Evolutionary conservation across 225 moss, liverwort and hornwort species (phyloP).

Genomic region (Pseudisothecium myosuroides): DNA sequence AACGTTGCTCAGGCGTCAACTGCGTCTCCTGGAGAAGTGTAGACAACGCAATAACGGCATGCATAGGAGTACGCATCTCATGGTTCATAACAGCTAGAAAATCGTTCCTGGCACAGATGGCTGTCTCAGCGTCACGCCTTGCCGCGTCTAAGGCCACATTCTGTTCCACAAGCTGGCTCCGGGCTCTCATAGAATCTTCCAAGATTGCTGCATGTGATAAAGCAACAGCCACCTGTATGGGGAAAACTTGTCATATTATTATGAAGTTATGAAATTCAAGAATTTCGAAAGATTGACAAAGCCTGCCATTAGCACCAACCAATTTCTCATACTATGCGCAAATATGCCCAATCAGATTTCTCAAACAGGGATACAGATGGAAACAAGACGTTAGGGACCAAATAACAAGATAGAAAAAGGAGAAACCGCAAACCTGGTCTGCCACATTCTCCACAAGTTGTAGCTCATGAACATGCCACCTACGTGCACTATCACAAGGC

Average conservation of each 20-base stretch:
- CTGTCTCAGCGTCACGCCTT: constrained; percentile 44
- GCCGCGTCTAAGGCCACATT: constrained; percentile 43
- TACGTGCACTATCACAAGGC: constrained; percentile 53
- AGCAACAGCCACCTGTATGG: constrained; percentile 41
- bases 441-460: constrained; percentile 57
- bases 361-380: not conserved
- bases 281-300: not conserved
- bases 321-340: not conserved
- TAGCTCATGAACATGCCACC: constrained; percentile 52
- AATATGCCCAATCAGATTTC: not conserved
- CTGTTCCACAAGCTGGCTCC: constrained; percentile 38
- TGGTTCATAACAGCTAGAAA: constrained; percentile 54
- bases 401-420: not conserved
- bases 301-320: not conserved
- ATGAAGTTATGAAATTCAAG: not conserved
- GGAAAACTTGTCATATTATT: not conserved
- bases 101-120: constrained; percentile 53
- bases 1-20: constrained; percentile 49
- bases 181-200: constrained; percentile 45
- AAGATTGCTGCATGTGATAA: constrained; percentile 51
- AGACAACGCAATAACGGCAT: constrained; percentile 50
- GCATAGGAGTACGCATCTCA: constrained; percentile 61
- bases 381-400: not conserved
- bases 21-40: constrained; percentile 47
- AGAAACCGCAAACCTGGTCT: constrained; percentile 33